Evolutionary conservation across 352 stramenopile species (phyloP).

Genomic region (Pythium sp.): DNA sequence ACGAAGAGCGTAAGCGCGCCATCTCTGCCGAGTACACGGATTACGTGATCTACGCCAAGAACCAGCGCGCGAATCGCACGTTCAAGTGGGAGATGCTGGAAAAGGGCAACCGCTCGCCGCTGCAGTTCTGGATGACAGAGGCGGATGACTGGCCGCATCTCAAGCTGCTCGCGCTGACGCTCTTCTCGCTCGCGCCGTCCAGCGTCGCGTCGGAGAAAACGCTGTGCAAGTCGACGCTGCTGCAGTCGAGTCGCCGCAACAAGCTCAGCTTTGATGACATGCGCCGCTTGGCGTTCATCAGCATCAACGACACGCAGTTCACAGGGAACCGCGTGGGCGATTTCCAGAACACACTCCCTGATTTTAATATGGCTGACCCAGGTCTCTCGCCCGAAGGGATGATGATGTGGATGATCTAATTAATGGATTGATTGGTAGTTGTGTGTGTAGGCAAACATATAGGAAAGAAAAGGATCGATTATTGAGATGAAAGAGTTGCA

Average conservation of each 20-base stretch:
- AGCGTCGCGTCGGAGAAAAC: slow-evolving; percentile 73
- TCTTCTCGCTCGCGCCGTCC: slow-evolving; percentile 75
- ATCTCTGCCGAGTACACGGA: slow-evolving; percentile 76
- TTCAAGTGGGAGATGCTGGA: slow-evolving; percentile 87
- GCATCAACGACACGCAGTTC: slow-evolving; percentile 82
- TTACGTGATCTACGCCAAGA: slow-evolving; percentile 83
- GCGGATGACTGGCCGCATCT: slow-evolving; percentile 78
- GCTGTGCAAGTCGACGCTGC: slow-evolving; percentile 60
- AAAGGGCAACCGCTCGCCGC: slow-evolving; percentile 67
- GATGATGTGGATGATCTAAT: slow-evolving; percentile 89
- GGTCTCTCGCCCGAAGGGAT: slow-evolving; percentile 71
- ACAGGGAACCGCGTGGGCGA: slow-evolving; percentile 44
- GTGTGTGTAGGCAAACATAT: not conserved
- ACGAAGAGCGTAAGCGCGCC: slow-evolving; percentile 64
- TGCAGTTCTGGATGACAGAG: slow-evolving; percentile 81
- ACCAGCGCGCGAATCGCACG: slow-evolving; percentile 70
- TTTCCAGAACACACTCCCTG: slow-evolving; percentile 54
- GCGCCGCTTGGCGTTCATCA: slow-evolving; percentile 74
- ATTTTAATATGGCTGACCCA: slow-evolving; percentile 70
- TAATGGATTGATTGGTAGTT: not conserved
- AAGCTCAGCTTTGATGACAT: slow-evolving; percentile 75
- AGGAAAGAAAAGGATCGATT: not conserved
- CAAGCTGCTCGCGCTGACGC: slow-evolving; percentile 65
- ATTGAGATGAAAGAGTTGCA: not conserved
- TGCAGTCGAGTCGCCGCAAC: slow-evolving; percentile 66